Evolutionary conservation across 768 basidiomycete species (phyloP).

Genomic region (Amanita fuliginea): DNA sequence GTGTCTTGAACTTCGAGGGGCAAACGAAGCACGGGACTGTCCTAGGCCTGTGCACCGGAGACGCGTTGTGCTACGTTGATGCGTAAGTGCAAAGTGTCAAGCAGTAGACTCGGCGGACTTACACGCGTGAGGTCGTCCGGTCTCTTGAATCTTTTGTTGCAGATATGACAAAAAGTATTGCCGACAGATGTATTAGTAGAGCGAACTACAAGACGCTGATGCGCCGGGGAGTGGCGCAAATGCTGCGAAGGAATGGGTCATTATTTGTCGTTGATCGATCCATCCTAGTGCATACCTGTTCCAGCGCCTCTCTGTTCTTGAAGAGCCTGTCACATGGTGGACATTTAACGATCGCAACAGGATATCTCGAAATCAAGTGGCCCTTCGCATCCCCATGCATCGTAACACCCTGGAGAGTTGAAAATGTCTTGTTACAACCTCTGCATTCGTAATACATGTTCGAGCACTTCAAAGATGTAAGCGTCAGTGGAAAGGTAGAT

Average conservation of each 20-base stretch:
- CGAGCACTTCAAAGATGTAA: too few relatives aligned
- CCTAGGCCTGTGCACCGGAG: not conserved
- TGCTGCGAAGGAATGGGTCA: not conserved
- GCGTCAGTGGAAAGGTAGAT: too few relatives aligned
- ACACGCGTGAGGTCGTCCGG: not conserved
- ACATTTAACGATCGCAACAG: not conserved
- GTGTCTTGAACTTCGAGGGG: conserved; percentile 19
- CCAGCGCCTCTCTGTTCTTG: not conserved
- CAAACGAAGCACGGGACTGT: conserved; percentile 11
- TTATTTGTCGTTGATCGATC: not conserved
- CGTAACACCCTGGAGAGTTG: not conserved
- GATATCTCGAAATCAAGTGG: not conserved
- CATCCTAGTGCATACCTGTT: not conserved
- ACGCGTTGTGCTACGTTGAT: not conserved
- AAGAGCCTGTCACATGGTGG: not conserved
- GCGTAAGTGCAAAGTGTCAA: not conserved
- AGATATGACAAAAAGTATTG: conserved; percentile 1
- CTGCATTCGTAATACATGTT: not conserved
- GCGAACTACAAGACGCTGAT: not conserved
- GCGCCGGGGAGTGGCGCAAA: not conserved
- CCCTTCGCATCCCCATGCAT: not conserved
- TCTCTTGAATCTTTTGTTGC: not conserved
- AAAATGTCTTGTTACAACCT: not conserved
- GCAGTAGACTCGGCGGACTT: not conserved
- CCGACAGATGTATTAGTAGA: not conserved